Percentiles rank a stretch among this genome's conserved stretches.
These are phyloP conservation scores for Quercus wislizeni DNA, from an alignment of 306 rosid species.

Conservation along the genomic window DNA sequence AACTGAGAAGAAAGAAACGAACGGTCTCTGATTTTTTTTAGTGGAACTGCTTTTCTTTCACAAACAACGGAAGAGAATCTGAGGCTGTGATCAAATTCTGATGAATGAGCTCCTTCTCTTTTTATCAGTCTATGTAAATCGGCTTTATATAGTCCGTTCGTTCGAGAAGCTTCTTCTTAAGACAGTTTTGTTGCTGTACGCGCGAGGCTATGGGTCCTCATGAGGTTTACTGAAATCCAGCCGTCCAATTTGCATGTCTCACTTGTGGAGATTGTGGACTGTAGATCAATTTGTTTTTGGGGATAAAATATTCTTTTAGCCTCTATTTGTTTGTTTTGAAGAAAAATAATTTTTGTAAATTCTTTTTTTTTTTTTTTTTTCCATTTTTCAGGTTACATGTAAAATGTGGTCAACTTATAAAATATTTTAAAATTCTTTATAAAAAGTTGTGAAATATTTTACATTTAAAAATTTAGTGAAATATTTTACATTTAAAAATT, in stretches of 20 bases:
- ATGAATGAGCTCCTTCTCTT: not conserved
- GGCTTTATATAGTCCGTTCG: not conserved
- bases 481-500: no score
- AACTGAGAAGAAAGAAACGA: not conserved
- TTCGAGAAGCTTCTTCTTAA: not conserved
- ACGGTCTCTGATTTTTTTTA: not conserved
- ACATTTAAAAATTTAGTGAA: no score
- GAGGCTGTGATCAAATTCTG: not conserved
- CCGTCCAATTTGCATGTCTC: not conserved
- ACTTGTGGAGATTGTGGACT: not conserved
- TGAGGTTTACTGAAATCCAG: no score
- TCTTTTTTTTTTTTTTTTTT: no score
- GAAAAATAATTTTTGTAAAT: not conserved
- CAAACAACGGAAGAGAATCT: not conserved
- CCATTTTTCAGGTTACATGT: no score
- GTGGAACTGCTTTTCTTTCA: not conserved
- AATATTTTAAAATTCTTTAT: no score
- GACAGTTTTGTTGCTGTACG: not conserved
- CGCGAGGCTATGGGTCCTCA: not conserved
- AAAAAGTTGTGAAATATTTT: rapidly evolving
- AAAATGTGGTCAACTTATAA: no score
- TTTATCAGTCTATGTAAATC: not conserved
- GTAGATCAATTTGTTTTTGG: not conserved
- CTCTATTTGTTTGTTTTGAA: not conserved
- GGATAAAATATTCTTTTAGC: not conserved